phyloP scores from a whole-genome alignment of 2,329 filamentous ascomycete species.

The Fusarium siculi region DNA sequence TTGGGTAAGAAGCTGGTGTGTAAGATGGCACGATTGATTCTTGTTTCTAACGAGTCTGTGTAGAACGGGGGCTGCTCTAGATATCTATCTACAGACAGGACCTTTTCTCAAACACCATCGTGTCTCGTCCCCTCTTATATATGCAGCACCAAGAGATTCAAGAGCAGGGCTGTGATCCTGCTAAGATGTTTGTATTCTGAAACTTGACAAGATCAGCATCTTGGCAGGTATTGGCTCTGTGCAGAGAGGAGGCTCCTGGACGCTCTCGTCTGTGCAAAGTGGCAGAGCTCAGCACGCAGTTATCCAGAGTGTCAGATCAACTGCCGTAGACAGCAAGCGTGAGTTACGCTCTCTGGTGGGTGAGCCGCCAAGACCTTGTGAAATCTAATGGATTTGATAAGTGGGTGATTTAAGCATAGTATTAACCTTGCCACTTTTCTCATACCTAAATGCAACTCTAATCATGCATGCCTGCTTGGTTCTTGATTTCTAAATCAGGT shows the following conservation, averaged over 20 bases:
- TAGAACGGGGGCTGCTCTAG: neutral
- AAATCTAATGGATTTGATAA: slow-evolving; percentile 2
- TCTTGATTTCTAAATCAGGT: neutral
- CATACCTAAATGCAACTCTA: slow-evolving; percentile 13
- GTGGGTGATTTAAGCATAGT: slow-evolving; percentile 19
- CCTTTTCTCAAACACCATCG: neutral
- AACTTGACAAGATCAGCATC: slow-evolving; percentile 34
- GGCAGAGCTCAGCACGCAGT: neutral
- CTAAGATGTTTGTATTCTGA: slow-evolving; percentile 19
- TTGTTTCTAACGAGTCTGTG: neutral
- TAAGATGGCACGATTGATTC: neutral
- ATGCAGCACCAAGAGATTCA: slow-evolving; percentile 9
- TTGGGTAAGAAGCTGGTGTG: neutral
- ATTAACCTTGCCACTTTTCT: slow-evolving; percentile 27
- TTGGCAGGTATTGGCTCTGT: slow-evolving; percentile 18
- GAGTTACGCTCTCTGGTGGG: neutral
- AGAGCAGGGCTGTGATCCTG: slow-evolving; percentile 17
- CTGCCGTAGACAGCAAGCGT: neutral
- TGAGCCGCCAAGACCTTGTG: slow-evolving; percentile 5
- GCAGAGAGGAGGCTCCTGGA: neutral
- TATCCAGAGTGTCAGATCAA: neutral
- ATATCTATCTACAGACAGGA: slow-evolving; percentile 1
- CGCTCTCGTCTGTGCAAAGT: neutral
- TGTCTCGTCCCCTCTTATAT: slow-evolving; percentile 30
- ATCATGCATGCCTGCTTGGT: neutral